These are phyloP conservation scores for Leucosporidium yakuticum DNA, from an alignment of 768 basidiomycete genomes.

Conservation along the genomic window DNA sequence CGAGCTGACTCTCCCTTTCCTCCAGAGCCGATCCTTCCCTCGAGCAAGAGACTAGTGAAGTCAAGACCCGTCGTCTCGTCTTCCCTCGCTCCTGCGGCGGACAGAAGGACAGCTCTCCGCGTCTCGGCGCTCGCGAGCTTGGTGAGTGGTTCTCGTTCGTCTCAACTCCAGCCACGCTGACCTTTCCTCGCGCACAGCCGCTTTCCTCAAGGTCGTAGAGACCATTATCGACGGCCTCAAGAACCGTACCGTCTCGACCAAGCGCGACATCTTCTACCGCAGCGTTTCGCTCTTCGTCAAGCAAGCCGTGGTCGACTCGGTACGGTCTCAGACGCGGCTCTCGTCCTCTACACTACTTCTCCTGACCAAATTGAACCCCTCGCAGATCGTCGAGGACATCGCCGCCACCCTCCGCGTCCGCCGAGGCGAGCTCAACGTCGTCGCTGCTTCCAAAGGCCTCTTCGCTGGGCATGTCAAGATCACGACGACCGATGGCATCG, in stretches of 20 bases:
- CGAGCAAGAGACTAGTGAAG: too few species aligned
- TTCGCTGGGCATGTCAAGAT: constrained; percentile 65
- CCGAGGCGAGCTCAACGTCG: constrained; percentile 73
- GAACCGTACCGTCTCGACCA: constrained; percentile 56
- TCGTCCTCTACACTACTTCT: background rate
- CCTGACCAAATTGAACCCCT: background rate
- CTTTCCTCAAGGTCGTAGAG: constrained; percentile 61
- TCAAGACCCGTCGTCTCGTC: background rate
- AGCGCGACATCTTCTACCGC: constrained; percentile 85
- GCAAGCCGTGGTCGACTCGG: constrained; percentile 73
- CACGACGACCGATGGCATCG: constrained; percentile 26
- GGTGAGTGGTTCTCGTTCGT: constrained; percentile 6
- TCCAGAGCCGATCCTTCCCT: background rate
- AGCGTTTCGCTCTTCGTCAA: constrained; percentile 70
- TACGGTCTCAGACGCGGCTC: constrained; percentile 42
- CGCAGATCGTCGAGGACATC: constrained; percentile 72
- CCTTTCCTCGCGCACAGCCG: constrained; percentile 49
- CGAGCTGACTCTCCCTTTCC: background rate
- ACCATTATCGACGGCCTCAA: constrained; percentile 63
- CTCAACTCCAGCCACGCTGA: background rate
- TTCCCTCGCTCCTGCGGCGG: constrained; percentile 22
- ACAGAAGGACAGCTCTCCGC: background rate
- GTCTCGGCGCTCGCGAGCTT: constrained; percentile 9
- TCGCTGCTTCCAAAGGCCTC: constrained; percentile 83
- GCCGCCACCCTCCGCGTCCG: constrained; percentile 72